Base-by-base conservation (phyloP, 257 asterid genomes). In the Scutellaria minor region DNA sequence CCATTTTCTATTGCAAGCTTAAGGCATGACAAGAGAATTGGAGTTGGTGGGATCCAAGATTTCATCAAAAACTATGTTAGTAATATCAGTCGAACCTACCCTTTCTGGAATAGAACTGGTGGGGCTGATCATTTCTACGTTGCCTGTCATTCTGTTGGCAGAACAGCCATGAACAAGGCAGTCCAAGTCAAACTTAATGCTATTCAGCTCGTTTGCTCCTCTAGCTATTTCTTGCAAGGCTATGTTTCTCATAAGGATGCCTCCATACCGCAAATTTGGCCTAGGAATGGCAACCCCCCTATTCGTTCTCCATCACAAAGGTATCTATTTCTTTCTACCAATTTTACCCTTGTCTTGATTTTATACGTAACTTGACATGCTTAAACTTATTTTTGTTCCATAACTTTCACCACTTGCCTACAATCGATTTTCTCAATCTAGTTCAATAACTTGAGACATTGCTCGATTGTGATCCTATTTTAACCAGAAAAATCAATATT, bases 111-210 rank as follows among this genome's bases (percentile, higher is more conserved):
- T 64, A 67, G 85, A 10, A 88, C 87, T 0, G 90, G 88, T 0
- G 99, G 99, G 39, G 98, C 95, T 7, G 97, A 94, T 24, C 98
- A 94, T 42, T 94, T 94, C 68, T 94, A 94, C 52, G 96, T 94
- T 0, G 89, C 95, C 1, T 94, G 99, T 53, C 98, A 94, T 62
- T 94, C 98, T 0, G 73, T 91, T 4, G 97, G 98, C 54, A 78
- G 93, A 62, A 39, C 93, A 1, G 97, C 99, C 0, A 91, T 85
- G 97, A 91, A 80, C 7, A 87, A 87, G 44, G 92, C 93, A 0
- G 84, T 75, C 11, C 59, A 86, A 20, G 97, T 90, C 10, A 90
- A 83, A 50, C 18, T 89, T 4, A 95, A 95, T 22, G 93, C 96
- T 1, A 89, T 95, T 0, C 99, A 95, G 69, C 86, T 90, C 3